Evolutionary conservation across 1,284 basidiomycete species (phyloP), one percentile per base, ranked within the genome.

Genomic region (Phellopilus nigrolimitatus): DNA sequence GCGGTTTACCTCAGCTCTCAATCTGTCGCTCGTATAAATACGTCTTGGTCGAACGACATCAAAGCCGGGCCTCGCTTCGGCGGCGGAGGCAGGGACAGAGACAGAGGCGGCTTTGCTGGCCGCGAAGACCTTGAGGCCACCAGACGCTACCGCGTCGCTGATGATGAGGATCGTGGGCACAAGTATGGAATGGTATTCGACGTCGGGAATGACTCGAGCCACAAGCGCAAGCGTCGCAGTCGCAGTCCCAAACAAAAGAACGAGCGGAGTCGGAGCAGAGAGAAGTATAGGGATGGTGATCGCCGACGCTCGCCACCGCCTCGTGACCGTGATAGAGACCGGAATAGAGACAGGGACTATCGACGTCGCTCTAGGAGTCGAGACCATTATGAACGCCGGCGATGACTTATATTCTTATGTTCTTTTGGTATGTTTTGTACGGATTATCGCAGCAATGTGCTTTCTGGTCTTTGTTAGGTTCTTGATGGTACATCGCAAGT

Each of bases 21-120:
- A 74, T 95, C 92, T 25, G 97, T 99, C 47, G 83, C 88, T 1
- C 76, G 79, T 25, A 60, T 82, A 37, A 90, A 91, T 60, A 78
- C 65, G 6, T 64, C 68, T 8, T 91, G 88, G 88, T 87, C 87
- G 3, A 90, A 90, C 64, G 70, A 88, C 55, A 76, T 83, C 55
- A 75, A 71, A 53, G 74, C 74, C 48, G 87, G 75, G 0, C 69
- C 76, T 1, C 66, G 67, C 22, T 56, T 41, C 61, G 61, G 57
- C 2, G 64, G 64, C 3, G 66, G 58, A 3, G 65, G 59, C 4
- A 7, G 19, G 12, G 34, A 7, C 12, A 60, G 54, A 17, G 57
- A 60, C 22, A 55, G 61, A 34, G 65, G 67, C 28, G 77, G 81
- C 4, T 89, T 82, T 58, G 88, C 68, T 1, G 88, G 88, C 13